Percentiles rank a stretch among this genome's conserved stretches.
These are phyloP conservation scores for Moesziomyces parantarcticus DNA, from an alignment of 1,284 basidiomycete genomes.

Conservation along the genomic window DNA sequence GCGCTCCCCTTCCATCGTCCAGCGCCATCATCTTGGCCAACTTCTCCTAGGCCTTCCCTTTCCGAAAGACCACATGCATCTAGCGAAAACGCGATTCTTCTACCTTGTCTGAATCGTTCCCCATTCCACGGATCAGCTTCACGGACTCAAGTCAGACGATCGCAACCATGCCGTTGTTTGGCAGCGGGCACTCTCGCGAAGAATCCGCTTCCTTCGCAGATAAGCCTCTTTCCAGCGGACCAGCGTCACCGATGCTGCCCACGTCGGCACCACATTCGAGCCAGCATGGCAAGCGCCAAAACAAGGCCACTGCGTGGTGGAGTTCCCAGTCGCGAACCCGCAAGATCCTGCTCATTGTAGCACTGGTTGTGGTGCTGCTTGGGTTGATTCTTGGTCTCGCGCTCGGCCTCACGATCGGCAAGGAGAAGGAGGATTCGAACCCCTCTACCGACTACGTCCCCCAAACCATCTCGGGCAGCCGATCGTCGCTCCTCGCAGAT, in stretches of 20 bases:
- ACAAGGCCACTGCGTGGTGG: conserved; percentile 20
- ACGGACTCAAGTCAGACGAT: neutral
- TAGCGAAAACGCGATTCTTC: too few relatives aligned
- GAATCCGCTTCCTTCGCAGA: conserved; percentile 14
- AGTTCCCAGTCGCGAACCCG: neutral
- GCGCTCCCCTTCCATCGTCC: too few relatives aligned
- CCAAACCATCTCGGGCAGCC: conserved; percentile 15
- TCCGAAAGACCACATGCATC: too few relatives aligned
- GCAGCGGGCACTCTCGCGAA: neutral
- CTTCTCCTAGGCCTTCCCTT: too few relatives aligned
- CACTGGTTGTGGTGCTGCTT: conserved; percentile 10
- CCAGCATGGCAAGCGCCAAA: neutral
- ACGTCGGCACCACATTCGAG: neutral
- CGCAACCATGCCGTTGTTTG: conserved; percentile 4
- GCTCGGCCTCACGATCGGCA: conserved; percentile 29
- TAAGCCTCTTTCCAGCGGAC: conserved; percentile 10
- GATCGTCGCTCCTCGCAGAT: conserved; percentile 20
- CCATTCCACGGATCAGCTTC: too few relatives aligned
- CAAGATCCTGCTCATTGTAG: conserved; percentile 16
- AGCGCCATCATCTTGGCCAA: too few relatives aligned
- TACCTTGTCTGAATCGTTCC: too few relatives aligned
- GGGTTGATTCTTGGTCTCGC: conserved; percentile 32
- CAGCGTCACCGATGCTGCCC: conserved; percentile 14
- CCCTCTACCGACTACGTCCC: conserved; percentile 32
- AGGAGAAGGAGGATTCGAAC: conserved; percentile 16